Base-by-base conservation (phyloP, 257 asterid species). In the Dorcoceras hygrometricum region DNA sequence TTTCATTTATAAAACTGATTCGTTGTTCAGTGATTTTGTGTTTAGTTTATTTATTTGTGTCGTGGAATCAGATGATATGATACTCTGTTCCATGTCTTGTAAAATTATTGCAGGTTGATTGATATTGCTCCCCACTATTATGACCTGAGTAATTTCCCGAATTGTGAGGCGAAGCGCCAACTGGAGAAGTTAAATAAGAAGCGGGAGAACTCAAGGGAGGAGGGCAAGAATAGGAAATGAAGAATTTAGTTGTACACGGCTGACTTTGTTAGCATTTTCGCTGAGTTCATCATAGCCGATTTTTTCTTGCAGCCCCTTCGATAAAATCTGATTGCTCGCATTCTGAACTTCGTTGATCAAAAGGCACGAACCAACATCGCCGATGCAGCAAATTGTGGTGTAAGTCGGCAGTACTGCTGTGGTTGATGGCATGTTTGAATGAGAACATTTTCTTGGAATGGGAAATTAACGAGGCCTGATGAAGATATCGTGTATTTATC, bases 71-170 rank as follows among this genome's bases (percentile, higher is more conserved):
- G 22, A 3, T 46, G 54, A 3, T 14, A 46, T 46, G 54, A 46
- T 46, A 14, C 8, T 46, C 8, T 16, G 0, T 16, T 46, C 54
- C 2, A 8, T 18, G 22, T 29, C 4, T 22, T 25, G 4, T 60
- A 23, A 39, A 4, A 55, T 19, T 14, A 54, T 9, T 68, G 71
- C 82, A 90, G 98, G 98, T 78, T 93, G 90, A 83, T 93, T 11
- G 97, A 93, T 66, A 69, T 93, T 32, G 96, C 97, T 18, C 95
- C 98, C 2, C 98, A 93, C 66, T 90, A 93, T 74, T 89, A 83
- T 23, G 97, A 93, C 78, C 79, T 93, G 18, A 65, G 83, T 0
- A 89, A 93, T 77, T 93, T 93, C 79, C 97, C 97, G 8, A 86
- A 84, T 64, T 93, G 98, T 8, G 97, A 90, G 81, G 98, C 98